A percentile compares a stretch with the other conserved stretches of the same genome.
phyloP scores from a whole-genome alignment of 1,284 basidiomycete species.

The Rhodotorula sp. region DNA sequence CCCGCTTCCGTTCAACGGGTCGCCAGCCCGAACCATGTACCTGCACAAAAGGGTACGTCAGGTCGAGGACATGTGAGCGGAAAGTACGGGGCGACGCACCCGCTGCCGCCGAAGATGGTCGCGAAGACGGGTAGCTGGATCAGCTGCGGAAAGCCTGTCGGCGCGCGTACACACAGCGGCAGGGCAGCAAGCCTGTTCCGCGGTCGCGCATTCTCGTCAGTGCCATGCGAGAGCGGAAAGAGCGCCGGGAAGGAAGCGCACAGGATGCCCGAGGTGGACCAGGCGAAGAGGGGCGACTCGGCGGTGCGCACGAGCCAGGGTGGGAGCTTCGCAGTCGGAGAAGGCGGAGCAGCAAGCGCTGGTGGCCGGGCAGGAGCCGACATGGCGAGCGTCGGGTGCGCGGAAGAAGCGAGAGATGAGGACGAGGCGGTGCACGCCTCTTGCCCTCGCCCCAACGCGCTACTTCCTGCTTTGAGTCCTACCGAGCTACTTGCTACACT shows the following conservation, averaged over 20 bases:
- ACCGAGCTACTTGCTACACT: too few species aligned
- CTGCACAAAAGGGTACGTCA: background rate
- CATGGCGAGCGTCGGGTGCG: background rate
- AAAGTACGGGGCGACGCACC: constrained; percentile 1
- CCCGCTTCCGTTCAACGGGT: constrained; percentile 37
- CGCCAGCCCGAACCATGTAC: constrained; percentile 39
- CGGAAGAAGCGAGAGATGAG: too few species aligned
- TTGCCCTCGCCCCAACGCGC: too few species aligned
- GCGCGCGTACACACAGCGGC: constrained; percentile 24
- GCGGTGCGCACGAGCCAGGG: constrained; percentile 1
- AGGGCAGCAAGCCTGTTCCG: constrained; percentile 23
- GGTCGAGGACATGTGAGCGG: background rate
- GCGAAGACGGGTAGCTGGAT: constrained; percentile 39
- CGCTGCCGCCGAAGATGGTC: constrained; percentile 29
- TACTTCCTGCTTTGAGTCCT: too few species aligned
- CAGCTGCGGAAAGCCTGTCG: constrained; percentile 35
- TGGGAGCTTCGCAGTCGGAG: constrained; percentile 5
- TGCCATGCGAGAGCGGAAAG: too few species aligned
- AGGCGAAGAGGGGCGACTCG: constrained; percentile 17
- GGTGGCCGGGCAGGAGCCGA: background rate
- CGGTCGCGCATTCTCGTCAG: background rate
- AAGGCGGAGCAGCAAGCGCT: background rate
- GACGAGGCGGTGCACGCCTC: background rate
- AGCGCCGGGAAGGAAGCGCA: background rate
- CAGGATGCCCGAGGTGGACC: constrained; percentile 28